phyloP scores from a whole-genome alignment of 805 yeast genomes.

The Pichia cabralensis region DNA sequence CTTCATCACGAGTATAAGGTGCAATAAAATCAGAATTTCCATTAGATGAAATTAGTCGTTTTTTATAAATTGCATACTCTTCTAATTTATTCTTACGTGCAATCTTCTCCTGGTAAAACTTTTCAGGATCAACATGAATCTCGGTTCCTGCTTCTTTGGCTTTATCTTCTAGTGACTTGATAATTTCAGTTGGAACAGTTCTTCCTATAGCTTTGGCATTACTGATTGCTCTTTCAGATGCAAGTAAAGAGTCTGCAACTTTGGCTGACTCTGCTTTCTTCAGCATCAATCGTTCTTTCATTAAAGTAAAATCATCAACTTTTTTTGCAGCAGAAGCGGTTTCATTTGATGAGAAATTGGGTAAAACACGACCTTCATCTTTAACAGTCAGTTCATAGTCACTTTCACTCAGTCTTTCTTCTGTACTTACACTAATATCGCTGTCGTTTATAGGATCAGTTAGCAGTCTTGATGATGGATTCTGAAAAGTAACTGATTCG shows the following conservation, averaged over 20 bases:
- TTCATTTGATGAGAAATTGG: constrained; percentile 36
- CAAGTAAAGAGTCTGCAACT: constrained; percentile 44
- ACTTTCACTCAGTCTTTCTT: constrained; percentile 51
- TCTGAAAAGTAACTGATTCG: constrained; percentile 59
- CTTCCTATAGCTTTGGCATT: constrained; percentile 38
- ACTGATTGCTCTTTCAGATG: constrained; percentile 49
- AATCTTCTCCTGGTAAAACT: constrained; percentile 38
- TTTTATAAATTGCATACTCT: constrained; percentile 48
- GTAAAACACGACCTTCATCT: constrained; percentile 49
- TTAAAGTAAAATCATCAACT: constrained; percentile 17
- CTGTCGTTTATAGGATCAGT: constrained; percentile 5
- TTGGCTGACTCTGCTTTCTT: constrained; percentile 40
- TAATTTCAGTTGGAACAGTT: constrained; percentile 23
- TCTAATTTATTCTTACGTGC: constrained; percentile 42
- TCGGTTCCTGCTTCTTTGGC: constrained; percentile 31
- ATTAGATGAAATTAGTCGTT: constrained; percentile 46
- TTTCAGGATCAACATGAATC: constrained; percentile 35
- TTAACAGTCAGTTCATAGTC: constrained; percentile 52
- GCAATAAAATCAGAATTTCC: constrained; percentile 25
- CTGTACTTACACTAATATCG: constrained; percentile 32
- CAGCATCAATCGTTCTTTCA: constrained; percentile 23
- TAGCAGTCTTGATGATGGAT: constrained; percentile 56
- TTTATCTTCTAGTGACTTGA: constrained; percentile 21
- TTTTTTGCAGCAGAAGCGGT: constrained; percentile 1
- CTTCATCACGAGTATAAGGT: constrained; percentile 63